These are phyloP conservation scores for Petunia secreta DNA, from an alignment of 257 asterid genomes.

Conservation along the genomic window DNA sequence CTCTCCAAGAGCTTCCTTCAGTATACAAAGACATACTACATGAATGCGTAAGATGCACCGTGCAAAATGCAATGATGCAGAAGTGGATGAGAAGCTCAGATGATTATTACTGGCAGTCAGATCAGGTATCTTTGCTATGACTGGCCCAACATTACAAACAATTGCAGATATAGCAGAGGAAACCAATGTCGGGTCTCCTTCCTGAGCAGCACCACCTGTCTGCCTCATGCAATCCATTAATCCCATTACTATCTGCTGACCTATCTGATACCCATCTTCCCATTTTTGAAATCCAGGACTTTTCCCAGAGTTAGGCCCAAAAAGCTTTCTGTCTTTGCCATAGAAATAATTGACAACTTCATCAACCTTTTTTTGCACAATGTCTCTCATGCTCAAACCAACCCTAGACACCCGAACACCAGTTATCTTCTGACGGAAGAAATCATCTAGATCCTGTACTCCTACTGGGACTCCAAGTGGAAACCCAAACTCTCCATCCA, in stretches of 20 bases:
- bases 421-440: slow-evolving; percentile 86
- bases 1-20: slow-evolving; percentile 97
- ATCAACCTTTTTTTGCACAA: slow-evolving; percentile 78
- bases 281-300: slow-evolving; percentile 59
- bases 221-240: slow-evolving; percentile 98
- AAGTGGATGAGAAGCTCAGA: slow-evolving; percentile 48
- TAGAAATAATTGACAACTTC: slow-evolving; percentile 67
- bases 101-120: slow-evolving; percentile 55
- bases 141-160: slow-evolving; percentile 70
- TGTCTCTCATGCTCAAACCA: slow-evolving; percentile 85
- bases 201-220: slow-evolving; percentile 99
- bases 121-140: slow-evolving; percentile 79
- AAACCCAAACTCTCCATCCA: slow-evolving; percentile 77
- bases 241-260: slow-evolving; percentile 81
- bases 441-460: slow-evolving; percentile 93
- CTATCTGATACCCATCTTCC: slow-evolving; percentile 76
- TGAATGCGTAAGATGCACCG: slow-evolving; percentile 80
- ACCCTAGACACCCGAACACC: slow-evolving; percentile 80
- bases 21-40: slow-evolving; percentile 73
- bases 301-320: slow-evolving; percentile 61
- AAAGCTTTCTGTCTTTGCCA: slow-evolving; percentile 77
- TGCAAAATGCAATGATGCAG: slow-evolving; percentile 66
- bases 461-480: slow-evolving; percentile 95
- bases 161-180: slow-evolving; percentile 95
- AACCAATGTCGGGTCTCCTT: slow-evolving; percentile 95